phyloP scores from a whole-genome alignment of 1,284 basidiomycete species.

The Rugosomyces carneus region DNA sequence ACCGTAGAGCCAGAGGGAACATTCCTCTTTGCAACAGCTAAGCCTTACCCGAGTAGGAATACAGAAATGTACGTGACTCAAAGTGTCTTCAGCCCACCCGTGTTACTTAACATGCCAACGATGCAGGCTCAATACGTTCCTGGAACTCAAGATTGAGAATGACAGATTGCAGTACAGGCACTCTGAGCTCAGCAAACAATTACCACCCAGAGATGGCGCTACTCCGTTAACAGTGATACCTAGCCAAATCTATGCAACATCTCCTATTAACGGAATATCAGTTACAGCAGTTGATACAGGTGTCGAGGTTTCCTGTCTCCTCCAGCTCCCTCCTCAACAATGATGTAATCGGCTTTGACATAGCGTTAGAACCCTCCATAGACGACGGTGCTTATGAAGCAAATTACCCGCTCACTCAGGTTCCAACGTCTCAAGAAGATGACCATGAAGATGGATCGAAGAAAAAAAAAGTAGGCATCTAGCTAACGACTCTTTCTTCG shows the following conservation, averaged over 20 bases:
- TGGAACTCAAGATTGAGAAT: slow-evolving; percentile 77
- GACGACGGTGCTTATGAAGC: slow-evolving; percentile 8
- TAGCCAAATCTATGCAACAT: slow-evolving; percentile 31
- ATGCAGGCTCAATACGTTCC: slow-evolving; percentile 64
- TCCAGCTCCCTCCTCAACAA: slow-evolving; percentile 7
- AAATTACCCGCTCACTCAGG: not conserved
- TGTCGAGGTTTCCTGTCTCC: slow-evolving; percentile 12
- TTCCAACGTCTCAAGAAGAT: slow-evolving; percentile 20
- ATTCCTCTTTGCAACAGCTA: slow-evolving; percentile 70
- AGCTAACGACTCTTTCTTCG: not conserved
- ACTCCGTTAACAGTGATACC: slow-evolving; percentile 16
- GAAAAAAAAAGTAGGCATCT: slow-evolving; percentile 35
- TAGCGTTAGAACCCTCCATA: slow-evolving; percentile 6
- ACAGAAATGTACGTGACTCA: slow-evolving; percentile 50
- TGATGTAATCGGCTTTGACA: slow-evolving; percentile 9
- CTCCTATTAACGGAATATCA: slow-evolving; percentile 21
- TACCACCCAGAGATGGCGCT: slow-evolving; percentile 14
- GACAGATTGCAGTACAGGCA: slow-evolving; percentile 57
- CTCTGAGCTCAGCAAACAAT: slow-evolving; percentile 31
- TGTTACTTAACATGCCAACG: not conserved
- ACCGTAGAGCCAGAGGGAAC: slow-evolving; percentile 35
- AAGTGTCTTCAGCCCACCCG: slow-evolving; percentile 5
- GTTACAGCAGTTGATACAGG: slow-evolving; percentile 10
- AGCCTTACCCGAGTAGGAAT: slow-evolving; percentile 71
- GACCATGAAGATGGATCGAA: slow-evolving; percentile 32